Evolutionary conservation across 176 grass and related monocot species (phyloP), one percentile per base, ranked within the genome.

Genomic region (Chrysopogon serrulatus): DNA sequence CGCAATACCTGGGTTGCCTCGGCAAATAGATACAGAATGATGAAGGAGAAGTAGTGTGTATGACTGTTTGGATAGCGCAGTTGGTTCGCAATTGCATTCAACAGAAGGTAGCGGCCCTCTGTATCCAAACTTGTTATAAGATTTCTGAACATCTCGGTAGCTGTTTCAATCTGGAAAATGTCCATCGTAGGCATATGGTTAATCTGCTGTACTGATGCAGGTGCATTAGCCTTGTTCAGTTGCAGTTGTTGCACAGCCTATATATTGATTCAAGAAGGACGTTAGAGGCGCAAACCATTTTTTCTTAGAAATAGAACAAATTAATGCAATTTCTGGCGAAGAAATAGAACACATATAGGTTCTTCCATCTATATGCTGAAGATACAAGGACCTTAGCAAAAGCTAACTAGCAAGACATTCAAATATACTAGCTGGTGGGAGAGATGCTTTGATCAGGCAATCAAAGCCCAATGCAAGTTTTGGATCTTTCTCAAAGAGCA

Each of bases 1-100:
- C 36, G 6, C 64, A 65, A 41, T 83, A 94, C 94, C 87, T 85
- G 82, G 59, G 74, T 88, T 60, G 87, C 84, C 73, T 97, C 91
- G 0, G 89, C 89, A 89, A 92, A 97, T 48, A 97, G 86, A 80
- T 94, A 92, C 49, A 94, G 82, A 64, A 94, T 92, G 34, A 97
- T 87, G 65, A 94, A 97, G 33, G 91, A 96, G 65, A 91, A 97
- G 87, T 93, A 97, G 88, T 97, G 94, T 34, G 94, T 97, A 69
- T 97, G 91, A 74, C 75, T 97, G 74, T 97, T 97, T 41, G 94
- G 94, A 41, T 91, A 97, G 28, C 94, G 77, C 64, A 97, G 71
- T 63, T 97, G 89, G 89, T 97, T 97, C 28, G 91, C 87, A 24
- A 97, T 90, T 43, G 94, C 94, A 86, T 97, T 97, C 81, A 97